These are phyloP conservation scores for Tricholoma sp. DNA, from an alignment of 768 basidiomycete species.

Conservation along the genomic window DNA sequence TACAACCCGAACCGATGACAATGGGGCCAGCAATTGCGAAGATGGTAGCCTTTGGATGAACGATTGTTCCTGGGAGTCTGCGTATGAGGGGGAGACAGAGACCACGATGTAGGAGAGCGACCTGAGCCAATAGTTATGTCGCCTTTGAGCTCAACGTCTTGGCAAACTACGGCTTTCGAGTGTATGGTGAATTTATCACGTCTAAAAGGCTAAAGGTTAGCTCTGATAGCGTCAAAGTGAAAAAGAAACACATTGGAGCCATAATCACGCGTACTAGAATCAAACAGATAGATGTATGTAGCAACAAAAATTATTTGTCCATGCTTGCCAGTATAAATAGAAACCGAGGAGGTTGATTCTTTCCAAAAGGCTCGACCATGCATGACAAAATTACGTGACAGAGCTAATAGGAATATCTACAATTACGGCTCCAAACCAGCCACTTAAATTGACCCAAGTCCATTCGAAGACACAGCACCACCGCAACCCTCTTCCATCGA, in stretches of 20 bases:
- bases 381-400: background rate
- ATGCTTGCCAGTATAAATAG: background rate
- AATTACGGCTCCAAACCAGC: too few species aligned
- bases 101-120: constrained; percentile 14
- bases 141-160: constrained; percentile 92
- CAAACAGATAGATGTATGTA: too few species aligned
- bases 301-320: background rate
- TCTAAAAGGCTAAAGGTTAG: constrained; percentile 32
- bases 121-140: constrained; percentile 91
- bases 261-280: background rate
- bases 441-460: too few species aligned
- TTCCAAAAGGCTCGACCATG: too few species aligned
- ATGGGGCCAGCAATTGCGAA: constrained; percentile 90
- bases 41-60: constrained; percentile 93
- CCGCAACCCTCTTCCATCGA: background rate
- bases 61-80: constrained; percentile 57
- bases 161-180: constrained; percentile 85
- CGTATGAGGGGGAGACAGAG: background rate
- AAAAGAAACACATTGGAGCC: constrained; percentile 13
- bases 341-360: too few species aligned
- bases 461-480: background rate
- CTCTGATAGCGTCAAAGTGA: background rate
- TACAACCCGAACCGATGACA: constrained; percentile 80
- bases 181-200: constrained; percentile 89
- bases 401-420: too few species aligned